Base-by-base conservation (phyloP, 495 filamentous ascomycete genomes). In the Penicillium arizonense region DNA sequence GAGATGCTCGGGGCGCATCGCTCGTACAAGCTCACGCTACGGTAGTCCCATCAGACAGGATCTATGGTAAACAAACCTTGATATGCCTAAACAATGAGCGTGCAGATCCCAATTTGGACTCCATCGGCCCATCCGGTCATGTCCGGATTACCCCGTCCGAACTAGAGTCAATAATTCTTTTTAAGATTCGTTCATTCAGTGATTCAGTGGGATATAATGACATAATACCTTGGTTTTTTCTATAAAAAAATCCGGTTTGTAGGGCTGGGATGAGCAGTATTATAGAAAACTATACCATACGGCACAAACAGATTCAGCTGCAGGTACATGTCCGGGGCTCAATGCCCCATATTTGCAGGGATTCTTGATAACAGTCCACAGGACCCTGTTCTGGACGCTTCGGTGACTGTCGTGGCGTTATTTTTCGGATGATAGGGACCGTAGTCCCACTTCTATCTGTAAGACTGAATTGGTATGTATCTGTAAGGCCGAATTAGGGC, bases 31-130 rank as follows among this genome's bases (percentile, higher is more conserved):
- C 48, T 42, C 16, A 24, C 20, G 26, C 38, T 50, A 33, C 28
- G 28, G 8, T 30, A 10, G 28, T 6, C 5, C 33, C 10, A 34
- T 47, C 36, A 20, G 44, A 23, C 20, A 40, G 16, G 21, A 43
- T 42, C 28, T 50, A 43, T 18, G 30, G 24, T 4, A 6, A 40
- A 14, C 24, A 18, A 13, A 20, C 21, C 28, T 50, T 21, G 18
- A 13, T 37, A n/a, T 39, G n/a, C 47, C 47, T 40, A 43, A 50
- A 50, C 20, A 36, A 8, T 43, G 28, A 12, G 20, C 7, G 4
- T 57, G 60, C 34, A 59, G 60, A 63, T 63, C 60, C 51, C 16
- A 63, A 59, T 63, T 45, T 59, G 53, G n/a, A 26, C 18, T 21
- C 33, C 28, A 20, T 30, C 14, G 3, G 14, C n/a, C 21, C 20